Base-by-base conservation (phyloP, 805 yeast species). In the Cyberlindnera bimundalis region DNA sequence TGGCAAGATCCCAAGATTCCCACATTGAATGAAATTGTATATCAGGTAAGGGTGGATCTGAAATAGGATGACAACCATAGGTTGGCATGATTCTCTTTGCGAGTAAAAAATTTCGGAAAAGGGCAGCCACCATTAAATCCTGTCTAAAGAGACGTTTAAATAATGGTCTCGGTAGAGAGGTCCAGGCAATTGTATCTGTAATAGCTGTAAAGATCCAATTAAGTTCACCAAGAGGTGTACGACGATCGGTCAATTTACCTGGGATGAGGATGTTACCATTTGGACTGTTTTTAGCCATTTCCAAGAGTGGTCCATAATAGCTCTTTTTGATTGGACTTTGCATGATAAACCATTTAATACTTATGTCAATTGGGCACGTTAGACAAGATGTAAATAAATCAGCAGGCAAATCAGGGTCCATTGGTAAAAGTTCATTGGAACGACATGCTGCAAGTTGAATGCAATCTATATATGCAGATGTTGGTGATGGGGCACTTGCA, bases 181-280 rank as follows among this genome's bases (percentile, higher is more conserved):
- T 87, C 97, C 98, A 93, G 2, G 99, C 99, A 38, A 93, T 91
- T 0, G 98, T 91, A 61, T 93, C 99, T 3, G 98, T 91, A 29
- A 93, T 88, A 2, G 99, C 97, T 1, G 97, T 93, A 64, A 91
- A 93, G 25, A 93, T 91, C 97, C 98, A 93, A 60, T 88, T 89
- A 40, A 93, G 71, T 59, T 93, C 99, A 26, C 99, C 99, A 32
- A 93, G 65, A 1, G 98, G 97, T 0, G 98, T 93, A 47, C 96
- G 73, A 57, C 98, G 74, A 58, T 93, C 99, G 3, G 96, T 85
- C 34, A 89, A 67, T 48, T 84, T 81, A 2, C 98, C 98, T 0
- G 98, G 97, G 13, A 91, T 86, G 26, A 76, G 73, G 29, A 90
- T 64, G 46, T 69, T 73, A 11, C 61, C 59, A 35, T 55, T 60